A percentile compares a stretch with the other conserved stretches of the same genome.
Evolutionary conservation across 441 rosid species (phyloP).

Genomic region (Croton setiger): DNA sequence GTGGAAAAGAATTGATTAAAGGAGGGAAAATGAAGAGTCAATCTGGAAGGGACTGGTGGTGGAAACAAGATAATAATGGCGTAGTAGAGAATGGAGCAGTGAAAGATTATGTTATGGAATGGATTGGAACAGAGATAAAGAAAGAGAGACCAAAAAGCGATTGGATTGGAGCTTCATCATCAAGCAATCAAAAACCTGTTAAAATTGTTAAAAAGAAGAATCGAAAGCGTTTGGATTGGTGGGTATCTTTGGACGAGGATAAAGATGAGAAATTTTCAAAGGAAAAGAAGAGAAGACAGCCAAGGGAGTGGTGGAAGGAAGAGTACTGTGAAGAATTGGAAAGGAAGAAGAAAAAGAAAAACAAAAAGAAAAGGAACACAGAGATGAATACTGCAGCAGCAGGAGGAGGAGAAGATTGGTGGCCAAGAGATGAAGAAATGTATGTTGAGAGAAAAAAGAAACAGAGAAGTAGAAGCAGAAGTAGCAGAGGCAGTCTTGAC

Average conservation of each 20-base stretch:
- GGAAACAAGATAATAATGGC: slow-evolving; percentile 56
- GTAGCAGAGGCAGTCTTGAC: slow-evolving; percentile 67
- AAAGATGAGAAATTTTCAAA: slow-evolving; percentile 43
- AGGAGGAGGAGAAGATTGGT: slow-evolving; percentile 49
- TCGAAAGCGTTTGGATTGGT: slow-evolving; percentile 71
- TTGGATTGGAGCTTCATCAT: slow-evolving; percentile 59
- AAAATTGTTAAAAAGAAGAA: slow-evolving; percentile 54
- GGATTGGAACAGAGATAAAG: slow-evolving; percentile 86
- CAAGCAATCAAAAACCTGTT: slow-evolving; percentile 20
- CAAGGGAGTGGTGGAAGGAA: slow-evolving; percentile 95
- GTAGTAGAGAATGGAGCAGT: slow-evolving; percentile 36
- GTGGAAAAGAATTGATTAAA: slow-evolving; percentile 22
- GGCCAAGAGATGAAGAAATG: slow-evolving; percentile 55
- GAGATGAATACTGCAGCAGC: slow-evolving; percentile 28
- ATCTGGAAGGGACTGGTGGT: slow-evolving; percentile 52
- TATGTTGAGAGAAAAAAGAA: slow-evolving; percentile 41
- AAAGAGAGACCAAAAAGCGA: slow-evolving; percentile 69
- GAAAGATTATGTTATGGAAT: slow-evolving; percentile 86
- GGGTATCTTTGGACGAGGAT: slow-evolving; percentile 78
- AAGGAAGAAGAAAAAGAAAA: slow-evolving; percentile 64
- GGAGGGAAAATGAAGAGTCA: slow-evolving; percentile 34
- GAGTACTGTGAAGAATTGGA: slow-evolving; percentile 82
- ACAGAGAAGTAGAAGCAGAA: slow-evolving; percentile 52
- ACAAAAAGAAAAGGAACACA: slow-evolving; percentile 37
- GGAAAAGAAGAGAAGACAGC: slow-evolving; percentile 66